phyloP scores from a whole-genome alignment of 1,139 yeast species.

The Yarrowia galli region DNA sequence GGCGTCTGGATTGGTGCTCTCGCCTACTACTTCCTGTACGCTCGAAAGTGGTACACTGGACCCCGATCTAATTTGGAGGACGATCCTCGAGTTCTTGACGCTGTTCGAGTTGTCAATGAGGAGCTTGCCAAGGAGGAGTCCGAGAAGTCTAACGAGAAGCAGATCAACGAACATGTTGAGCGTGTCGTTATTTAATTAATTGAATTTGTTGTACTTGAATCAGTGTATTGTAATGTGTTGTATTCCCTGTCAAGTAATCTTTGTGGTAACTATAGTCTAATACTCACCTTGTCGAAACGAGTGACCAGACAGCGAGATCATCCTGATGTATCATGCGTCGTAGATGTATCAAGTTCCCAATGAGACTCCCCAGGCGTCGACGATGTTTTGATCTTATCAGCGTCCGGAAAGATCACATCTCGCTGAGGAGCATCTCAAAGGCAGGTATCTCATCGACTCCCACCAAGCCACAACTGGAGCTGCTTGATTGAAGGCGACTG shows the following conservation, averaged over 20 bases:
- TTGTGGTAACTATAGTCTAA: too few species aligned
- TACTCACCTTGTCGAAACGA: too few species aligned
- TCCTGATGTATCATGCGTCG: too few species aligned
- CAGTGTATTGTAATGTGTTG: not conserved
- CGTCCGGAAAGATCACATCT: not conserved
- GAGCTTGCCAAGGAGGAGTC: slow-evolving; percentile 23
- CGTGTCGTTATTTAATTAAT: slow-evolving; percentile 26
- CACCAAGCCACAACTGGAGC: not conserved
- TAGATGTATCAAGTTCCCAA: too few species aligned
- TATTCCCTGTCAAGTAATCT: not conserved
- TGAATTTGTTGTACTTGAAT: not conserved
- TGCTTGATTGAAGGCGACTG: too few species aligned
- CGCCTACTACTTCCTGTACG: slow-evolving; percentile 61
- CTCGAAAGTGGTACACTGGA: slow-evolving; percentile 68
- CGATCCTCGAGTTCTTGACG: slow-evolving; percentile 32
- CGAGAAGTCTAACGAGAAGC: slow-evolving; percentile 19
- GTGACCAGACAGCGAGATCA: too few species aligned
- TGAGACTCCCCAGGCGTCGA: not conserved
- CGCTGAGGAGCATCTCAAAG: not conserved
- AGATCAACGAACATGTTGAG: slow-evolving; percentile 17
- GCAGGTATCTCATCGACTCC: not conserved
- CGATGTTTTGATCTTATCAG: not conserved
- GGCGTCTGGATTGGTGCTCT: slow-evolving; percentile 63
- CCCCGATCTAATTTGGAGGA: slow-evolving; percentile 53
- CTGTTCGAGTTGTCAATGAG: slow-evolving; percentile 24